Percentiles rank a stretch among this genome's conserved stretches.
These are phyloP conservation scores for Salisapilia sapeloensis DNA, from an alignment of 352 stramenopile genomes.

Conservation along the genomic window DNA sequence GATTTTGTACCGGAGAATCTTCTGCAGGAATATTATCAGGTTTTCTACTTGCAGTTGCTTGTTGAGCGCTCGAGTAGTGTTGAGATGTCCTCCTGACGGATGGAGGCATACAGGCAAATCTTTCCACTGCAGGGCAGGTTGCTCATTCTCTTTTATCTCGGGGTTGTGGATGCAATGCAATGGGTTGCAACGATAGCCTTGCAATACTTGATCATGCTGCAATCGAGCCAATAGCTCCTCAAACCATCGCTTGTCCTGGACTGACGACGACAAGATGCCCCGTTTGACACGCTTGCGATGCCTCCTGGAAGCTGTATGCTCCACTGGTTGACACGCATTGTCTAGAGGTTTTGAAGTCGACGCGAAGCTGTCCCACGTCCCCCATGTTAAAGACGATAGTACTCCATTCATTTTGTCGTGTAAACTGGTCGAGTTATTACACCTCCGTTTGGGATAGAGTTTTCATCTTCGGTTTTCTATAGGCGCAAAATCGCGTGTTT, in stretches of 20 bases:
- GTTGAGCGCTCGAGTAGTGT: constrained; percentile 26
- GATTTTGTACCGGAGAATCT: constrained; percentile 36
- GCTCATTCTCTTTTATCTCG: not conserved
- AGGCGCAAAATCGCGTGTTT: not conserved
- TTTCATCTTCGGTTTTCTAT: not conserved
- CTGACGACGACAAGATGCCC: constrained; percentile 17
- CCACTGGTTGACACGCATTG: not conserved
- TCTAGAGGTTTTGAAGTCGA: constrained; percentile 1
- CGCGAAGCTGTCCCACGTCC: constrained; percentile 39
- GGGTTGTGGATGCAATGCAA: constrained; percentile 25
- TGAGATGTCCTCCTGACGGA: constrained; percentile 44
- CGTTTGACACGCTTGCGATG: constrained; percentile 28
- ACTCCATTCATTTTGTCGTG: constrained; percentile 42
- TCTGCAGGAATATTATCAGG: constrained; percentile 45
- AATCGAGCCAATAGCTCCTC: constrained; percentile 44
- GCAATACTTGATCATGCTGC: constrained; percentile 19
- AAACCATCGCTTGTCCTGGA: constrained; percentile 48
- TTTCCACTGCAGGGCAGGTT: constrained; percentile 9
- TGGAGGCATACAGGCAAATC: constrained; percentile 45
- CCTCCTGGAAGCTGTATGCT: constrained; percentile 6
- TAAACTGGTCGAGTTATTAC: constrained; percentile 1
- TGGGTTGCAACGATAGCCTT: constrained; percentile 39
- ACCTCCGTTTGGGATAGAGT: too few relatives aligned
- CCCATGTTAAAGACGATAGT: constrained; percentile 47
- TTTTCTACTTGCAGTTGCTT: constrained; percentile 72